phyloP scores from a whole-genome alignment of 257 asterid genomes.

The Parsonsia alboflavescens region DNA sequence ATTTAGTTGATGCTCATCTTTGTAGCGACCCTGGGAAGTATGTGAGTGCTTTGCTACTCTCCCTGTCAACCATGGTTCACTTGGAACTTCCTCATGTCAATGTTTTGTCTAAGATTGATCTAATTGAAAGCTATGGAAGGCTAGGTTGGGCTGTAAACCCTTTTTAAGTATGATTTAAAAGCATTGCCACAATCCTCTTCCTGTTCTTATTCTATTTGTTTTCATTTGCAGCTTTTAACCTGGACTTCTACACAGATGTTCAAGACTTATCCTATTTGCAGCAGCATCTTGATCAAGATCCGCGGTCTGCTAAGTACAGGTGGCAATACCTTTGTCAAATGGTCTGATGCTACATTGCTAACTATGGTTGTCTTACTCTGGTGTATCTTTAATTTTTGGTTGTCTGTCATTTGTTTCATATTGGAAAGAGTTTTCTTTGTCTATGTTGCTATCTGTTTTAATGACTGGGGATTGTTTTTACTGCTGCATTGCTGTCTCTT shows the following conservation, averaged over 20 bases:
- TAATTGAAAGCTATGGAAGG: slow-evolving; percentile 82
- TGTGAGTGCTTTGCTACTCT: slow-evolving; percentile 83
- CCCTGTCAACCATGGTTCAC: slow-evolving; percentile 91
- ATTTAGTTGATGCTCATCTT: slow-evolving; percentile 93
- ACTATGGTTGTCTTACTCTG: neutral
- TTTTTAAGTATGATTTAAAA: slow-evolving; percentile 7
- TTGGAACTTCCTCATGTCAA: slow-evolving; percentile 95
- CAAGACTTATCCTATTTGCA: slow-evolving; percentile 84
- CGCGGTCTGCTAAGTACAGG: slow-evolving; percentile 84
- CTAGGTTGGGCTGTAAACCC: slow-evolving; percentile 47
- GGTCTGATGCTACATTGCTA: neutral
- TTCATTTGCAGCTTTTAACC: slow-evolving; percentile 73
- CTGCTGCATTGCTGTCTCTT: neutral
- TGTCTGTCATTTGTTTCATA: neutral
- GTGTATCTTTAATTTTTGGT: neutral
- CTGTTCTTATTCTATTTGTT: slow-evolving; percentile 16
- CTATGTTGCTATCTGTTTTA: neutral
- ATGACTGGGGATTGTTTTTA: neutral
- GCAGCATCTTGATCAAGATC: slow-evolving; percentile 78
- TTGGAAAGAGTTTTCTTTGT: neutral
- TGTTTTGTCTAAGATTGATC: slow-evolving; percentile 93
- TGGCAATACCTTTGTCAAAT: slow-evolving; percentile 16
- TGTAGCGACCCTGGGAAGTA: slow-evolving; percentile 98
- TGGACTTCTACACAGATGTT: slow-evolving; percentile 94
- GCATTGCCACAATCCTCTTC: slow-evolving; percentile 5